Base-by-base conservation (phyloP, 345 rosid genomes). In the Camelina neglecta region DNA sequence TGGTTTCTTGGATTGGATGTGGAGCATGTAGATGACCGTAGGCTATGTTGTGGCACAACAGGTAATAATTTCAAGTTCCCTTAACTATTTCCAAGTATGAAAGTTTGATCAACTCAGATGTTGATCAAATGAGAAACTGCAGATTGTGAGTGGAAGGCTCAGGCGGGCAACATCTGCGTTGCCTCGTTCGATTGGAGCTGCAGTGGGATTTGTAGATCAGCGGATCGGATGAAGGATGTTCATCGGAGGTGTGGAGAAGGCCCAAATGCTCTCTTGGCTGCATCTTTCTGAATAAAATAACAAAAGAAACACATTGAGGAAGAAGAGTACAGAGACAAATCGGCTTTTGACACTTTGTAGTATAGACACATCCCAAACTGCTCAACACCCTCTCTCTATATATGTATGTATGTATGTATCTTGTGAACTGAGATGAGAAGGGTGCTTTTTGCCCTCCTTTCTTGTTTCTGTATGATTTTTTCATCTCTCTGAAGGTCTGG, bases 71-170 rank as follows among this genome's bases (percentile, higher is more conserved):
- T 29, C 70, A 66, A 49, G 35, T 53, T 51, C 39, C 42, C 13
- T 41, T 15, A 8, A 50, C 33, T 47, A 8, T 72, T 31, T 41
- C n/a, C 8, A 24, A 9, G 36, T 24, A 31, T 33, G 58, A 9
- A 35, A 6, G 11, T 74, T 55, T 15, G 66, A 3, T 63, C 50
- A 51, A 8, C 39, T 21, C 63, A 15, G 31, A 2, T 31, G 31
- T 65, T 73, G 15, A 76, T 47, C 54, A 56, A 26, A 26, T 66
- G 65, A 33, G 47, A 26, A 73, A 60, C 29, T 23, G 68, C 85
- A 93, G 97, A 93, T 76, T 91, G 97, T 12, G 96, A 93, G 83
- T 93, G 98, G 97, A 93, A 89, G 73, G 97, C 94, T 21, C 98
- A 91, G 76, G 98, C 98, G 0, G 96, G 98, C 71, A 93, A 91